Evolutionary conservation across 202 grass and related monocot genomes (phyloP), one percentile per base, ranked within the genome.

Genomic region (Panicum virgatum): DNA sequence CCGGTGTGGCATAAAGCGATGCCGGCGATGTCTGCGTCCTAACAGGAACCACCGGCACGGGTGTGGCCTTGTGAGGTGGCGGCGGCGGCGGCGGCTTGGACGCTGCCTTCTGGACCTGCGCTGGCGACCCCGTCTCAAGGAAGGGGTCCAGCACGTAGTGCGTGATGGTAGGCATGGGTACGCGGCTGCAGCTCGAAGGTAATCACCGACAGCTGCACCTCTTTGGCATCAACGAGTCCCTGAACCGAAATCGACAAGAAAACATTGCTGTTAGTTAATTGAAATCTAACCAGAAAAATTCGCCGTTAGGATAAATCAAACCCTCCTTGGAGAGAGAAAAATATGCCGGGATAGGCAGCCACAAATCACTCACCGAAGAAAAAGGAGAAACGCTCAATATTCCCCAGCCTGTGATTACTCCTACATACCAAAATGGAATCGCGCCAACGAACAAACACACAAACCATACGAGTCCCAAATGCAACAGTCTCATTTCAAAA

Each of bases 111-210:
- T 81, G 82, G 44, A 66, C 42, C 34, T 78, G 78, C 37, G 72
- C 78, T 3, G 39, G 56, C 2, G 91, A 96, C 51, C 81, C 75
- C 0, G 96, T 81, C 87, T 99, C 91, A 61, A 99, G 71, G 59
- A 99, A 87, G 61, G 91, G 69, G 80, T 99, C 93, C 81, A 99
- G 61, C 47, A 78, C 87, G 81, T 96, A 84, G 26, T 83, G 87
- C 19, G 91, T 90, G 77, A 96, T 96, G 83, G 91, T 88, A 66
- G 96, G 91, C 96, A 99, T 99, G 85, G 76, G 56, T 69, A 69
- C 34, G 48, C 46, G 32, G 60, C 50, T 42, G 72, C 48, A 29
- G 1, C 57, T 60, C 25, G 67, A 69, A 42, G n/a, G 30, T 46
- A 62, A 71, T 80, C 78, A 69, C 44, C 57, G 74, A 79, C 73